Base-by-base conservation (phyloP, 371 early-diverging fungal species). In the Mucor circinelloides region DNA sequence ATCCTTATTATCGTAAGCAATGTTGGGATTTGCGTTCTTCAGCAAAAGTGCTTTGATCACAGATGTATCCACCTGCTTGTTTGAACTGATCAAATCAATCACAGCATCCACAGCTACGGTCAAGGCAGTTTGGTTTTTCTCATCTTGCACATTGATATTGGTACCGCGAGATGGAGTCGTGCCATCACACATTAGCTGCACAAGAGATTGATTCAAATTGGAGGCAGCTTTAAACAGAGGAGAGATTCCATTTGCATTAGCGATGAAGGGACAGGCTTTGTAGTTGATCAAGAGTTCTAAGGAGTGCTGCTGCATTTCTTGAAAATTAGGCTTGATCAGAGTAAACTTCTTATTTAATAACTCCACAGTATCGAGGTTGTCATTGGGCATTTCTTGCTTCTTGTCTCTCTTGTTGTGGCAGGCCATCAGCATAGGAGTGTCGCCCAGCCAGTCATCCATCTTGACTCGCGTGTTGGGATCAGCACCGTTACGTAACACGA, bases 251-350 rank as follows among this genome's bases (percentile, higher is more conserved):
- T 63, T 44, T 2, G 73, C 23, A 44, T 72, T 64, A 0, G 57
- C 50, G 19, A 68, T 13, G 58, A 77, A 84, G 2, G 87, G 77
- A 58, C 78, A 74, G 19, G 78, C 85, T 10, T 77, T 75, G 65
- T 66, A 60, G 0, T 67, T 19, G 0, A 83, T 30, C 8, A 82
- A 69, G 10, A 62, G 8, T 25, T 66, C 19, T 2, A 84, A 54
- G 1, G 80, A 68, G 8, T 66, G 15, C 5, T 58, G 19, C 21
- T 72, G 63, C 17, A 69, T 54, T 5, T 54, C 19, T 3, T 67
- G 38, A 28, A 77, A 73, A 21, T 82, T 64, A 1, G 80, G 81
- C 21, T 74, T 71, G 10, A 42, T 56, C 0, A 84, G 46, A 31
- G 48, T 40, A 56, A 74, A 84, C 0, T 38, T 44, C 42, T 73